These are phyloP conservation scores for Penicillium soppii DNA, from an alignment of 495 filamentous ascomycete species.

Conservation along the genomic window DNA sequence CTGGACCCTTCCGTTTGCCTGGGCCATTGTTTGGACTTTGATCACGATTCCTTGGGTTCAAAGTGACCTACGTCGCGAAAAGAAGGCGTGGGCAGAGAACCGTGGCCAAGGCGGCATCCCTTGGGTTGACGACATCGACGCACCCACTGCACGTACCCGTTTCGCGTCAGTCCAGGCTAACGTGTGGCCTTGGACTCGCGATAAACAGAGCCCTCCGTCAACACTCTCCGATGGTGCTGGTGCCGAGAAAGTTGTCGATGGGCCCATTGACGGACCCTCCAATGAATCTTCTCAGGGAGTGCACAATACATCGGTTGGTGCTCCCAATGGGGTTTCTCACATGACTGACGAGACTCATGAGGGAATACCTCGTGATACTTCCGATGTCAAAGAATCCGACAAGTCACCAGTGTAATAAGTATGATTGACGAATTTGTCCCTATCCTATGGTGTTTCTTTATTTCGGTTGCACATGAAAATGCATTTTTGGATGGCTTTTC, in stretches of 20 bases:
- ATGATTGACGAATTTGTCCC: slow-evolving; percentile 1
- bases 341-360: neutral
- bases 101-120: slow-evolving; percentile 38
- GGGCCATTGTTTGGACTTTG: slow-evolving; percentile 63
- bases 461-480: slow-evolving; percentile 1
- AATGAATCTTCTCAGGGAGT: neutral
- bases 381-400: neutral
- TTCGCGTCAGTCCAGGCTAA: slow-evolving; percentile 39
- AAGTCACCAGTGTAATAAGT: slow-evolving; percentile 5
- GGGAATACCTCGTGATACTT: neutral
- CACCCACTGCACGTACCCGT: slow-evolving; percentile 41
- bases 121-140: slow-evolving; percentile 40
- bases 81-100: slow-evolving; percentile 55
- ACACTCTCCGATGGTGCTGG: slow-evolving; percentile 16
- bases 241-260: neutral
- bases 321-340: neutral
- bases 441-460: neutral
- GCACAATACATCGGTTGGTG: neutral
- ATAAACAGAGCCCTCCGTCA: slow-evolving; percentile 29
- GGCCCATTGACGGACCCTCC: neutral
- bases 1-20: slow-evolving; percentile 70
- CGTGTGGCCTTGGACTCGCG: slow-evolving; percentile 33
- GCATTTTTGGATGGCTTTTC: neutral
- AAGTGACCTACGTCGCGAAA: slow-evolving; percentile 60
- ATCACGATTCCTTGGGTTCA: slow-evolving; percentile 71